Evolutionary conservation across 176 grass and related monocot species (phyloP), one percentile per base, ranked within the genome.

Genomic region (Oryza punctata): DNA sequence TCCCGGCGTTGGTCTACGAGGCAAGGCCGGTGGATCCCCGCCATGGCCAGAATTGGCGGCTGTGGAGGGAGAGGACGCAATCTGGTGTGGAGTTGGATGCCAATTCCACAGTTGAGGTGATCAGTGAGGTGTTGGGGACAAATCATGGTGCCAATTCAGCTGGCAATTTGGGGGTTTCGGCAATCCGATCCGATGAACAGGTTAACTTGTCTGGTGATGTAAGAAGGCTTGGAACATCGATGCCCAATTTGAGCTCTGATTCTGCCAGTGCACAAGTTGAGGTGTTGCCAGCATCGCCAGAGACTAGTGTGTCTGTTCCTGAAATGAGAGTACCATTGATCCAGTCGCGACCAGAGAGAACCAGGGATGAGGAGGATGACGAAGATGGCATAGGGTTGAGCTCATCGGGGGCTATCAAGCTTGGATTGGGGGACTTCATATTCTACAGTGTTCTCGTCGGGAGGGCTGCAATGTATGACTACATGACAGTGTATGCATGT

Each of bases 401-500:
- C 69, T 91, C 91, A 12, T 91, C 93, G 4, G 93, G 93, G 16
- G 89, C 93, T 1, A 95, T 98, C 83, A 98, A 98, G 87, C 89
- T 98, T 26, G 96, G 96, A 2, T 78, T 98, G 78, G 93, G 96
- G 23, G 96, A 98, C 75, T 98, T 98, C 79, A 98, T 98, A 79
- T 98, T 95, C 86, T 98, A 98, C 64, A 95, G 96, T 3, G 92
- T 98, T 43, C 80, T 98, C 33, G 96, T 98, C 0, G 96, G 96
- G 54, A 87, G 96, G 75, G 93, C 96, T 5, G 92, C 96, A 28
- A 88, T 93, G 79, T 98, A 95, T 3, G 93, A 98, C 63, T 98
- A 89, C 85, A 98, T 93, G 91, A 95, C 96, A 43, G 93, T 95
- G 33, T 98, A 98, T 2, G 83, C 90, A 3, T 92, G 90, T 60